A percentile compares a stretch with the other conserved stretches of the same genome.
Evolutionary conservation across 768 basidiomycete genomes (phyloP).

Genomic region (Phlebiopsis flavidoalba): DNA sequence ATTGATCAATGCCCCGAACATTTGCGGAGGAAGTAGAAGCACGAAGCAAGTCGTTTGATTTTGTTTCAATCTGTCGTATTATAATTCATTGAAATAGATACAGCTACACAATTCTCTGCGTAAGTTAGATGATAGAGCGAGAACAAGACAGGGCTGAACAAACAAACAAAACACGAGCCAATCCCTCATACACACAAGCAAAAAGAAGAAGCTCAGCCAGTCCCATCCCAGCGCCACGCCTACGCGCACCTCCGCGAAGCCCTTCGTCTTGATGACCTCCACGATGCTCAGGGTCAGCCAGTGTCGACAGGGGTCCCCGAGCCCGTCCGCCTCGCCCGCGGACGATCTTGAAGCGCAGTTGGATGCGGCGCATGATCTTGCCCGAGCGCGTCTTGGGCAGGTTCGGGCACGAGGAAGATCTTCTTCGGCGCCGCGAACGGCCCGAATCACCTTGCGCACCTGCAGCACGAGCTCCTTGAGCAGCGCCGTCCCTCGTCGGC

Average conservation of each 20-base stretch:
- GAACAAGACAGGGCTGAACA: neutral
- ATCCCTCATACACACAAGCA: neutral
- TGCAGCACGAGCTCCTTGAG: slow-evolving; percentile 89
- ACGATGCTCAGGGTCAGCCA: slow-evolving; percentile 87
- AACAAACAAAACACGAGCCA: neutral
- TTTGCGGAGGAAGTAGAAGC: too few relatives aligned
- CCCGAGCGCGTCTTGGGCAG: slow-evolving; percentile 96
- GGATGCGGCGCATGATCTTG: slow-evolving; percentile 94
- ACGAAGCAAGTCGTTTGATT: too few relatives aligned
- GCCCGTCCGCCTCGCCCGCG: slow-evolving; percentile 92
- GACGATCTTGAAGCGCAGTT: slow-evolving; percentile 88
- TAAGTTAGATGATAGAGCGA: neutral
- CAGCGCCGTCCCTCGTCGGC: slow-evolving; percentile 65
- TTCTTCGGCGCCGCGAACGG: slow-evolving; percentile 98
- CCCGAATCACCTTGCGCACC: slow-evolving; percentile 95
- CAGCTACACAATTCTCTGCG: neutral
- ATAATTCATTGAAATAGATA: neutral
- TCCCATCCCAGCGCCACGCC: neutral
- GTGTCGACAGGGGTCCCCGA: slow-evolving; percentile 82
- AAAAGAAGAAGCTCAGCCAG: neutral
- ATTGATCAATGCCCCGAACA: too few relatives aligned
- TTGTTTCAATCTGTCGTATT: neutral
- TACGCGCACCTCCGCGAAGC: slow-evolving; percentile 39
- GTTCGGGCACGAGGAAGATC: slow-evolving; percentile 75
- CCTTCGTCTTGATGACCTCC: slow-evolving; percentile 79